phyloP scores from a whole-genome alignment of 148 eudicot species.

The Simmondsia chinensis region DNA sequence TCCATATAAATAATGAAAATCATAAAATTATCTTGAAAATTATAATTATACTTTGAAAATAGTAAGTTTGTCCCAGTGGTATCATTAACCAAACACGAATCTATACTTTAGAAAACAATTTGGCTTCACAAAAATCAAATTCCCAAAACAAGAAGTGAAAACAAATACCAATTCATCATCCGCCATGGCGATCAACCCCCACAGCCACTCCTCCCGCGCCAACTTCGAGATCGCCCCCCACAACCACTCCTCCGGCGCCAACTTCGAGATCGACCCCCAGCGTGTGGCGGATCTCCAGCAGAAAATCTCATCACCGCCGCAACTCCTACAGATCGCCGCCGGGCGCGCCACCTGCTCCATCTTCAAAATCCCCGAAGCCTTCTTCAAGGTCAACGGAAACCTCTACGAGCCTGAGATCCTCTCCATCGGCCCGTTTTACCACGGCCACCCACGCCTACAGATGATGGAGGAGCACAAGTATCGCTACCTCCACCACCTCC shows the following conservation, averaged over 20 bases:
- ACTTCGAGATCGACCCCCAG: slow-evolving; percentile 5
- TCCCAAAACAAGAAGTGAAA: no score
- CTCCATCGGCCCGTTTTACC: slow-evolving; percentile 75
- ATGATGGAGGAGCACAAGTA: slow-evolving; percentile 86
- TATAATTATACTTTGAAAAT: no score
- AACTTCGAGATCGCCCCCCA: not conserved
- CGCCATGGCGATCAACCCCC: not conserved
- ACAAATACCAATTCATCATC: not conserved
- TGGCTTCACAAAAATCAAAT: no score
- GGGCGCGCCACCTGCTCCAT: slow-evolving; percentile 62
- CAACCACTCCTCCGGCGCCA: slow-evolving; percentile 1
- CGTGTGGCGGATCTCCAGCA: slow-evolving; percentile 8
- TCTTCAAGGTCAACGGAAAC: slow-evolving; percentile 33
- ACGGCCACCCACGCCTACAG: slow-evolving; percentile 25
- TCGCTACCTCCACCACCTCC: slow-evolving; percentile 36
- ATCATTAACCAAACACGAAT: no score
- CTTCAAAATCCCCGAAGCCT: slow-evolving; percentile 57
- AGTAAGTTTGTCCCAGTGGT: no score
- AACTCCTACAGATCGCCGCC: slow-evolving; percentile 42
- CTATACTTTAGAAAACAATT: no score
- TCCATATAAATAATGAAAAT: no score
- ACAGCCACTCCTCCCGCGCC: slow-evolving; percentile 1
- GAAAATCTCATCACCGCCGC: slow-evolving; percentile 26
- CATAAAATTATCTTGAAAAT: no score
- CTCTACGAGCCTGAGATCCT: slow-evolving; percentile 56